Conservation (phyloP, 1,284 basidiomycete species). For the Lignosus rhinocerotis region DNA sequence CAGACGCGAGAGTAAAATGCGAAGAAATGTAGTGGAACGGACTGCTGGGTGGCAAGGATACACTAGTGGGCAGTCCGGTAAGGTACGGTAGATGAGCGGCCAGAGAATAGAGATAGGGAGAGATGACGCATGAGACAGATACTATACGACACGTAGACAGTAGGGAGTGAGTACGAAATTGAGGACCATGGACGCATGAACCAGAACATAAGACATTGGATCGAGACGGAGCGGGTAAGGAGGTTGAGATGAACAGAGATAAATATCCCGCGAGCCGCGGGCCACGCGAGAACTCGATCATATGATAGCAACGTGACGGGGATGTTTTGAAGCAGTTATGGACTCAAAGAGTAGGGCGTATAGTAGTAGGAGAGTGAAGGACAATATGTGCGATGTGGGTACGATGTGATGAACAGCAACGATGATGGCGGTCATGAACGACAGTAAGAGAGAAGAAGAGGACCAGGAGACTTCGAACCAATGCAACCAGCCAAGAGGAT, state of each 20-base stretch:
- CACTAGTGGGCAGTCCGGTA: not conserved
- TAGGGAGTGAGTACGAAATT: not conserved
- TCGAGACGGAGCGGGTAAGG: not conserved
- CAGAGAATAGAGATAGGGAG: not conserved
- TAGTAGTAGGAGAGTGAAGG: not conserved
- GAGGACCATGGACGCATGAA: not conserved
- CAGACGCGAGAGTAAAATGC: not conserved
- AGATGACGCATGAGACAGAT: not conserved
- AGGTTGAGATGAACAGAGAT: constrained; percentile 5
- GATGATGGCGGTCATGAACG: not conserved
- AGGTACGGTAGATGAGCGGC: not conserved
- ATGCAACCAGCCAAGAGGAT: not conserved
- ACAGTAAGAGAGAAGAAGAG: not conserved
- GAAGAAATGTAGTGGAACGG: not conserved
- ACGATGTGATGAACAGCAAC: not conserved
- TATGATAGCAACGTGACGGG: not conserved
- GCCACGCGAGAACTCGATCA: constrained; percentile 1
- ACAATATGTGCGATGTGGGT: not conserved
- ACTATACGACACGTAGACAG: not conserved
- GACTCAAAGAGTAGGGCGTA: no score
- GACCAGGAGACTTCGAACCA: not conserved
- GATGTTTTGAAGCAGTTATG: not conserved
- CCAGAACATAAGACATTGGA: not conserved
- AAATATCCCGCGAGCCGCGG: constrained; percentile 3
- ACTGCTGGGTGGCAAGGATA: not conserved